Evolutionary conservation across 2,329 filamentous ascomycete genomes (phyloP), one percentile per base, ranked within the genome.

Genomic region (Aspergillus fischeri): DNA sequence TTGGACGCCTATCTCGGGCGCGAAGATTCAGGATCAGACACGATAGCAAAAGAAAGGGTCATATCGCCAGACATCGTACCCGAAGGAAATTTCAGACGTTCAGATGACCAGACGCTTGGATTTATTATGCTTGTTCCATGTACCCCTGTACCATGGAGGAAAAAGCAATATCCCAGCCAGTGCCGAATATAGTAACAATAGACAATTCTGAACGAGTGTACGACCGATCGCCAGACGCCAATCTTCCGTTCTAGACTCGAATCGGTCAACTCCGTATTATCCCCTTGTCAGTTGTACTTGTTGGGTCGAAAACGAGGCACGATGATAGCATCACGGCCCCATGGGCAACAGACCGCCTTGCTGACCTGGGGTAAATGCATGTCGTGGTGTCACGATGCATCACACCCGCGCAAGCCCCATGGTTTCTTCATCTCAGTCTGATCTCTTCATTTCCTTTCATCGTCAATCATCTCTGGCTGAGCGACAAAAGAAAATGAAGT

Each of bases 401-500:
- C 42, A 69, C 55, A 52, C 9, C 20, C 11, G 50, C 29, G 14
- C 20, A 17, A 10, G 28, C 42, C 21, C n/a, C 42, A 21, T 24
- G 21, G 20, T 4, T 21, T 5, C 17, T 44, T 21, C 20, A 44
- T 21, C 41, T 44, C 21, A 17, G 49, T 20, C 41, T 44, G n/a
- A 44, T 38, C 5, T 38, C 32, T 17, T 6, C 14, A 5, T 17
- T 38, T 38, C 14, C 5, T 38, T 14, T 17, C 32, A 38, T 35
- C 32, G 3, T 38, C 5, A 17, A 2, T 17, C 32, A n/a, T 38
- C 14, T 38, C 32, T 38, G 32, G 14, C 14, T 38, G 11, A n/a
- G 6, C 32, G 11, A 6, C 17, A 17, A 17, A 17, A 10, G 32
- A 38, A 35, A 38, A 38, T 38, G 14, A 17, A 24, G 10, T 10